A percentile compares a stretch with the other conserved stretches of the same genome.
These are phyloP conservation scores for Metahyphopichia silvanorum DNA, from an alignment of 805 yeast species.

Conservation along the genomic window DNA sequence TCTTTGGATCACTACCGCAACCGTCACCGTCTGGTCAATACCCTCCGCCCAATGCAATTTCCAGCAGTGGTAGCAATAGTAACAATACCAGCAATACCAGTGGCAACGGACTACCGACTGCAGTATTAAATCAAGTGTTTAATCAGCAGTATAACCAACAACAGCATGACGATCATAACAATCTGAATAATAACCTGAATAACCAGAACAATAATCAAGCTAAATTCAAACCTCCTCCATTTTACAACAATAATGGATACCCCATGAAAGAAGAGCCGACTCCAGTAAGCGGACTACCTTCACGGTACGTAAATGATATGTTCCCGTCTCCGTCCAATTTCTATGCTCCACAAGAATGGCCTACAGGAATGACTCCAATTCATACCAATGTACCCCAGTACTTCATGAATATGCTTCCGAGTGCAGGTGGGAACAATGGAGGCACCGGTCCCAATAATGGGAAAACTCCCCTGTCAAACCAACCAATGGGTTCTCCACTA, in stretches of 20 bases:
- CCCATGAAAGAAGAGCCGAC: conserved; percentile 55
- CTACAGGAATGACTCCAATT: conserved; percentile 38
- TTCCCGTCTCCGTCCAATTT: conserved; percentile 81
- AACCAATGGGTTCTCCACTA: conserved; percentile 15
- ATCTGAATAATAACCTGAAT: conserved; percentile 1
- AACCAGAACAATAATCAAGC: conserved; percentile 1
- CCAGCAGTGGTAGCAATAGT: conserved; percentile 11
- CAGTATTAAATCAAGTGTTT: conserved; percentile 20
- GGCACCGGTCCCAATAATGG: conserved; percentile 6
- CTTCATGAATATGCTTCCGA: conserved; percentile 32
- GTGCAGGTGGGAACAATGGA: conserved; percentile 8
- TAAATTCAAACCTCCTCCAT: conserved; percentile 6
- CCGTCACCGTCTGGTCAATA: conserved; percentile 19
- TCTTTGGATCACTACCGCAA: conserved; percentile 24
- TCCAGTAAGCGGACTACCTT: conserved; percentile 68
- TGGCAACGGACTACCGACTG: conserved; percentile 14
- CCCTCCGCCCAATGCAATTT: conserved; percentile 16
- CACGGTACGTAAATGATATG: conserved; percentile 66
- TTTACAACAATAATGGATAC: conserved; percentile 2
- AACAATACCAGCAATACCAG: conserved; percentile 10
- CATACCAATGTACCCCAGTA: conserved; percentile 33
- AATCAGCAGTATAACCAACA: conserved; percentile 21
- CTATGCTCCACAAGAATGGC: conserved; percentile 54
- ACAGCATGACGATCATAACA: conserved; percentile 16
- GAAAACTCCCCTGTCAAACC: not conserved